A percentile compares a stretch with the other conserved stretches of the same genome.
phyloP scores from a whole-genome alignment of 768 basidiomycete genomes.

The Macrolepiota dolichaula region DNA sequence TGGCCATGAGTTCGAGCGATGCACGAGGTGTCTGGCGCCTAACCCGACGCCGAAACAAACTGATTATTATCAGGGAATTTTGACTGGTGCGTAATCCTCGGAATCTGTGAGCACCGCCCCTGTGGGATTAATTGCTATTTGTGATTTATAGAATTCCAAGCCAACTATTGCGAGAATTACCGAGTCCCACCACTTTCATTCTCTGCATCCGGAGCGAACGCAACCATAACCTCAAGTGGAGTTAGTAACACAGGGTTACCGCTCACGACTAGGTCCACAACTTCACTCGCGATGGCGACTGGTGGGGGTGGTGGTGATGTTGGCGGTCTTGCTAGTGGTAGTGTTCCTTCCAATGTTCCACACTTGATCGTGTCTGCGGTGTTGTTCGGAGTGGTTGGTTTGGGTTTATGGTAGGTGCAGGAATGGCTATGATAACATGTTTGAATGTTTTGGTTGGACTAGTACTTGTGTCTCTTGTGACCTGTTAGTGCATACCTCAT shows the following conservation, averaged over 20 bases:
- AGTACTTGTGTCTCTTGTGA: neutral
- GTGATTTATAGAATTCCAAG: neutral
- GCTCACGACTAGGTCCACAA: neutral
- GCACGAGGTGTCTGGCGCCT: neutral
- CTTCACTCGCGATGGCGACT: neutral
- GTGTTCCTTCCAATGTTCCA: neutral
- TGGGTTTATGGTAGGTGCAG: neutral
- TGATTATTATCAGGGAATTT: conserved; percentile 7
- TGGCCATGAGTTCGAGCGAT: neutral
- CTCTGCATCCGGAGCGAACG: neutral
- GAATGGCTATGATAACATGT: neutral
- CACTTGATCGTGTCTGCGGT: too few relatives aligned
- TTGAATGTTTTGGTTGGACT: neutral
- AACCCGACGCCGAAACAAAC: neutral
- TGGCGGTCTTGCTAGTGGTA: neutral
- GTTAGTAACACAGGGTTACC: neutral
- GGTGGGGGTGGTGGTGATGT: neutral
- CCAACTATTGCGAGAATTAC: neutral
- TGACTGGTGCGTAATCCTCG: neutral
- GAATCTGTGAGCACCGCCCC: neutral
- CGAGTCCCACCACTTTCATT: neutral
- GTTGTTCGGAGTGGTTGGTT: neutral
- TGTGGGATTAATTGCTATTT: neutral
- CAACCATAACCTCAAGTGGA: neutral
- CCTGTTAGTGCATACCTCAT: neutral